Percentiles rank a stretch among this genome's conserved stretches.
phyloP scores from a whole-genome alignment of 2,329 filamentous ascomycete species.

The Cryphonectria parasitica region DNA sequence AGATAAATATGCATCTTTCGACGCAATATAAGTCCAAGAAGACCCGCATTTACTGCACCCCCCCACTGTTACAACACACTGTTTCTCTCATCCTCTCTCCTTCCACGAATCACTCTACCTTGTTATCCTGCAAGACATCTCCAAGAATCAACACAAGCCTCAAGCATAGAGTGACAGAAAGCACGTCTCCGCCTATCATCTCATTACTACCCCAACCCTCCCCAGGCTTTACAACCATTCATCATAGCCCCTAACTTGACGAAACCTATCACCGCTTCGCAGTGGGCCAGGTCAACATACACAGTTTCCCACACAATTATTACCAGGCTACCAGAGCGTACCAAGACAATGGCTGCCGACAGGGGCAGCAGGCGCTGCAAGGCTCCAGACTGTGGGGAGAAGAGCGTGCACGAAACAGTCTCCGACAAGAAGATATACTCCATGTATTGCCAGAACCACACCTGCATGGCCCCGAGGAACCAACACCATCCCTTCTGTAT shows the following conservation, averaged over 20 bases:
- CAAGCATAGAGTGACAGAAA: neutral
- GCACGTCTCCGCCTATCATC: conserved; percentile 16
- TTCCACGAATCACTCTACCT: conserved; percentile 17
- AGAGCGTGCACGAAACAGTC: conserved; percentile 12
- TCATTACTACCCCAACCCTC: neutral
- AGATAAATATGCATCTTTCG: conserved; percentile 12
- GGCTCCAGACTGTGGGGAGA: conserved; percentile 14
- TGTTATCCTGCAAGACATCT: conserved; percentile 21
- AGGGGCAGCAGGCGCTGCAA: conserved; percentile 5
- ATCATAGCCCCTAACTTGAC: neutral
- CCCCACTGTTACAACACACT: conserved; percentile 20
- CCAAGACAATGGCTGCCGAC: conserved; percentile 14
- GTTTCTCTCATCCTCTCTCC: conserved; percentile 6
- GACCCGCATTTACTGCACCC: conserved; percentile 17
- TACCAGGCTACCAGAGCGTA: conserved; percentile 8
- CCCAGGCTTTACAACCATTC: conserved; percentile 8
- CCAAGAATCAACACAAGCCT: conserved; percentile 14
- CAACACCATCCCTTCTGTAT: conserved; percentile 25
- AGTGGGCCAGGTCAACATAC: conserved; percentile 14
- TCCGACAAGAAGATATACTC: neutral
- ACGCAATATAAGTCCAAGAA: conserved; percentile 19
- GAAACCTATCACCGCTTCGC: neutral
- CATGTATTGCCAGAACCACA: conserved; percentile 27
- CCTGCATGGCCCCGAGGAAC: conserved; percentile 23
- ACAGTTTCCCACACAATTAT: conserved; percentile 1